These are phyloP conservation scores for Thermomyces lanuginosus DNA, from an alignment of 2,329 filamentous ascomycete species.

Conservation along the genomic window DNA sequence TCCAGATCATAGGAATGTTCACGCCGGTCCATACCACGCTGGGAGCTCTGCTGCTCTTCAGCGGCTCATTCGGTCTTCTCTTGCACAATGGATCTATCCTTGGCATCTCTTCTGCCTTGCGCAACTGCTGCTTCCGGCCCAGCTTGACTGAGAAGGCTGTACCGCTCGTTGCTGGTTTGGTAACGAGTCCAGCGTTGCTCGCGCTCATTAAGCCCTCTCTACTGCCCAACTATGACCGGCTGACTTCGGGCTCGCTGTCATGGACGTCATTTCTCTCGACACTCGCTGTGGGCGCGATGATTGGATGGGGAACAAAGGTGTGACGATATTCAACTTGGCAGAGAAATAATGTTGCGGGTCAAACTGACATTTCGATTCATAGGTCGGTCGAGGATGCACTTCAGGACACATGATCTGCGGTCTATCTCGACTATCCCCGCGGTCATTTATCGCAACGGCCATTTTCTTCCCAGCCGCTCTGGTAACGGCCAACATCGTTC, in stretches of 20 bases:
- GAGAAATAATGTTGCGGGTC: too few species aligned
- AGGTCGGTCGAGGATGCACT: constrained; percentile 36
- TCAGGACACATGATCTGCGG: constrained; percentile 42
- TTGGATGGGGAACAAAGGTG: constrained; percentile 40
- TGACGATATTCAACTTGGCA: constrained; percentile 5
- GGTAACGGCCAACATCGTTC: constrained; percentile 23
- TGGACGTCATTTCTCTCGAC: constrained; percentile 23
- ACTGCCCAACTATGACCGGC: constrained; percentile 27
- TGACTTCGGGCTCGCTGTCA: constrained; percentile 13
- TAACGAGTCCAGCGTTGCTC: constrained; percentile 28
- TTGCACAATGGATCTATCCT: constrained; percentile 36
- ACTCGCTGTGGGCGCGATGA: constrained; percentile 26
- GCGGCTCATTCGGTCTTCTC: constrained; percentile 34
- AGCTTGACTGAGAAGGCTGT: constrained; percentile 21
- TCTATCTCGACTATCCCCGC: constrained; percentile 32
- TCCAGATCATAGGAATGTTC: too few species aligned
- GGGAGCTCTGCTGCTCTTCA: constrained; percentile 35
- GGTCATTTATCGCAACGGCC: constrained; percentile 32
- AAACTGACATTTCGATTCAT: not conserved
- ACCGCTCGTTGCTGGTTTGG: constrained; percentile 31
- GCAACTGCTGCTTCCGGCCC: constrained; percentile 25
- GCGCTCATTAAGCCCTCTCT: constrained; percentile 29
- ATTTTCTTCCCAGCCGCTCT: constrained; percentile 30
- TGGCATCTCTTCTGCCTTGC: constrained; percentile 34
- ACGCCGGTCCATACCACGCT: constrained; percentile 36